Percentiles rank a stretch among this genome's conserved stretches.
Evolutionary conservation across 176 grass and related monocot species (phyloP).

Genomic region (Hordeum marinum): DNA sequence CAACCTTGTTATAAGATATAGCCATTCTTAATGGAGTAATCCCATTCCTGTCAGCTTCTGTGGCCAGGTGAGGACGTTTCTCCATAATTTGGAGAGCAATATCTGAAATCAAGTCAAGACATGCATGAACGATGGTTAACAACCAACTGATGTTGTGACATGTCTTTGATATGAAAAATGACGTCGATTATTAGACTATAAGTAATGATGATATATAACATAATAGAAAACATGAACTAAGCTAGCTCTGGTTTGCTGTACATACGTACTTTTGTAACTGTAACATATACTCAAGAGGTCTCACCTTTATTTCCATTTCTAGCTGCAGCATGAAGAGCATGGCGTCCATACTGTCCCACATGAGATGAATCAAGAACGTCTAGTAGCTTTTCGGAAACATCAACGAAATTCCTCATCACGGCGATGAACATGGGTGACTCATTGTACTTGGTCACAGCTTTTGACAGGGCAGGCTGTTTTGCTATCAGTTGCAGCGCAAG

Average conservation of each 20-base stretch:
- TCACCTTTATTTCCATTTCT: conserved; percentile 25
- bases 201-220: too few relatives aligned
- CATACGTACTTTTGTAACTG: background rate
- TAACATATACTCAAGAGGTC: background rate
- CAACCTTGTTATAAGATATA: background rate
- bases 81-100: background rate
- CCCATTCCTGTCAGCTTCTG: background rate
- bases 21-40: background rate
- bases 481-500: background rate
- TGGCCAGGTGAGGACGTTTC: background rate
- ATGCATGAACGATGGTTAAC: background rate
- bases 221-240: too few relatives aligned
- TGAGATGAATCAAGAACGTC: background rate
- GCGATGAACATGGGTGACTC: conserved; percentile 31
- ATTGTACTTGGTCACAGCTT: background rate
- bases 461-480: background rate
- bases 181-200: background rate
- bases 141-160: background rate
- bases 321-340: conserved; percentile 5
- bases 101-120: background rate
- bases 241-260: too few relatives aligned
- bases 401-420: background rate
- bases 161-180: background rate
- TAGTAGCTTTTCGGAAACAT: background rate
- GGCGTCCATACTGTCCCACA: background rate